Evolutionary conservation across 306 rosid genomes (phyloP).

Genomic region (Acacia crassicarpa): DNA sequence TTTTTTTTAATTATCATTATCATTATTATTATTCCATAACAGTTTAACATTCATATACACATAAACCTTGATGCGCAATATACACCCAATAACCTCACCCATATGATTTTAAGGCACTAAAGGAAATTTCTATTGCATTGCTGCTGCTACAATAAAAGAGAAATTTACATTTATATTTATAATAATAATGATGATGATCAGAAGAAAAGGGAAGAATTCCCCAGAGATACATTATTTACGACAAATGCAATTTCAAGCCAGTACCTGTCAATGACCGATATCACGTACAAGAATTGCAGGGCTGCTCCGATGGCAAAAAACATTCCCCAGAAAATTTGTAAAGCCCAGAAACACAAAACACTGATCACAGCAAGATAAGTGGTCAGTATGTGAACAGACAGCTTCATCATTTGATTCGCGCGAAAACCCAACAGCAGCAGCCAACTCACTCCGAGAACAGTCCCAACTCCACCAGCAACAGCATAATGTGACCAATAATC

Average conservation of each 20-base stretch:
- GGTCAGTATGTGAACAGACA: constrained; percentile 84
- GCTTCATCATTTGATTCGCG: constrained; percentile 83
- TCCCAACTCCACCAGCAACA: constrained; percentile 90
- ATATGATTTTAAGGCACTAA: neutral
- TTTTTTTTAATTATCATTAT: too few species aligned
- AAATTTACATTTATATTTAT: neutral
- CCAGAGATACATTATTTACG: neutral
- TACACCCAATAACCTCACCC: constrained; percentile 4
- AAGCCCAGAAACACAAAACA: constrained; percentile 91
- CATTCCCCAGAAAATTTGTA: constrained; percentile 83
- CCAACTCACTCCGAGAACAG: constrained; percentile 86
- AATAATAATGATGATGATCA: neutral
- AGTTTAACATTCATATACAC: neutral
- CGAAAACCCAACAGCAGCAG: constrained; percentile 74
- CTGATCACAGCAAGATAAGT: constrained; percentile 94
- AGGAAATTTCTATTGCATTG: constrained; percentile 12
- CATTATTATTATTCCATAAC: too few species aligned
- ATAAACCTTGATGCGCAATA: neutral
- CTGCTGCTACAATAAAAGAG: neutral
- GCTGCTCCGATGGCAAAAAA: constrained; percentile 81
- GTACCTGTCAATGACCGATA: constrained; percentile 90
- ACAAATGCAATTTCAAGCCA: constrained; percentile 3
- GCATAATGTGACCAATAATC: constrained; percentile 90
- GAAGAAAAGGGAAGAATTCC: neutral
- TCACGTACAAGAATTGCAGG: constrained; percentile 84